Conservation (phyloP, 768 basidiomycete species). For the Mycena rebaudengoi region DNA sequence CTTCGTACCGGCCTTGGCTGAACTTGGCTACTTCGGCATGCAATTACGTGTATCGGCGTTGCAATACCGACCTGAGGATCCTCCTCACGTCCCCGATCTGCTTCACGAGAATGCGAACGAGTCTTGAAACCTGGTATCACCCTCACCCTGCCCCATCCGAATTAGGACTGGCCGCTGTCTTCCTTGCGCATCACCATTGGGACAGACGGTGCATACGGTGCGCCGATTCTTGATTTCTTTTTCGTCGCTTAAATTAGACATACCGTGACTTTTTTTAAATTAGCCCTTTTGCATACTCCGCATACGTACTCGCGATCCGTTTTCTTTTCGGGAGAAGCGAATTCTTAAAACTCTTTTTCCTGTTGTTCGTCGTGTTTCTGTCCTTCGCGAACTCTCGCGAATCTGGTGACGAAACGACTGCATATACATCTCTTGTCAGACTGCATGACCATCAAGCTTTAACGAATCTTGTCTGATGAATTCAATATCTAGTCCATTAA, state of each 20-base stretch:
- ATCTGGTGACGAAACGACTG: neutral
- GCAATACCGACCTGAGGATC: constrained; percentile 17
- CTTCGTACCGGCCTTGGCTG: too few relatives aligned
- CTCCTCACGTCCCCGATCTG: constrained; percentile 11
- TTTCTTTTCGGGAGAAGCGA: too few relatives aligned
- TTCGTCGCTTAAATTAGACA: neutral
- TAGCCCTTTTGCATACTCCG: neutral
- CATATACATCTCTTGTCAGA: neutral
- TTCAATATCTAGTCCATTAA: constrained; percentile 11
- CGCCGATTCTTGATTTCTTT: constrained; percentile 15
- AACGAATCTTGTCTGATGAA: neutral
- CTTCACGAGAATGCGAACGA: constrained; percentile 8
- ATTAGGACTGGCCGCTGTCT: neutral
- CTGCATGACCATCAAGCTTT: neutral
- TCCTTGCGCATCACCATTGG: neutral
- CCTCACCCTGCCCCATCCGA: neutral
- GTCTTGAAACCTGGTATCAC: neutral
- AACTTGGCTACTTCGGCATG: constrained; percentile 6
- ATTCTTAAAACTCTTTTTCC: constrained; percentile 9
- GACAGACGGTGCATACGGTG: neutral
- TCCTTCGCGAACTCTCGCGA: too few relatives aligned
- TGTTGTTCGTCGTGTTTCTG: too few relatives aligned
- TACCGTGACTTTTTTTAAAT: too few relatives aligned
- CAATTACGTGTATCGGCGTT: constrained; percentile 7
- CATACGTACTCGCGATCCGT: constrained; percentile 19